Percentiles rank a stretch among this genome's conserved stretches.
Evolutionary conservation across 2,329 filamentous ascomycete species (phyloP).

Genomic region (Dactylellina cionopaga): DNA sequence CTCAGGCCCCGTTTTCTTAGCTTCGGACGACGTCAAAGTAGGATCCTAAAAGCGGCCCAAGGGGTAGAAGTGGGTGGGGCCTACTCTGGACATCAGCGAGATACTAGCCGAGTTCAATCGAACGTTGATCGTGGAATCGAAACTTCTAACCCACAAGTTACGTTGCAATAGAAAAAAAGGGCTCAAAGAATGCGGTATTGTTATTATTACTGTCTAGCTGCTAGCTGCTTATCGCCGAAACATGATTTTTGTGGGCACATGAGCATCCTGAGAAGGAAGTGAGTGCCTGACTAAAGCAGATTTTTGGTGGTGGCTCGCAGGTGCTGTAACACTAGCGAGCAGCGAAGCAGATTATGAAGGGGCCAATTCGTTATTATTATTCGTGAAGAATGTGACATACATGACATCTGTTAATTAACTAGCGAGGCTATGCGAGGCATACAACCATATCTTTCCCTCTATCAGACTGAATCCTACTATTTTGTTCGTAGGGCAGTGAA

Average conservation of each 20-base stretch:
- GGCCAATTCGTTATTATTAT: no score
- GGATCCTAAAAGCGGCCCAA: slow-evolving; percentile 53
- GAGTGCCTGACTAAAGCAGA: slow-evolving; percentile 1
- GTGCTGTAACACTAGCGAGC: slow-evolving; percentile 8
- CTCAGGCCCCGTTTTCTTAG: slow-evolving; percentile 18
- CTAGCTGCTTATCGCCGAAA: slow-evolving; percentile 22
- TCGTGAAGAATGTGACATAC: slow-evolving; percentile 30
- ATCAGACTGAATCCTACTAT: slow-evolving; percentile 42
- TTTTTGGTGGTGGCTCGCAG: no score
- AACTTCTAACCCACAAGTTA: slow-evolving; percentile 15
- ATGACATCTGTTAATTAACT: background rate
- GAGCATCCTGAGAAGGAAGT: slow-evolving; percentile 10
- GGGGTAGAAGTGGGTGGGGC: slow-evolving; percentile 25
- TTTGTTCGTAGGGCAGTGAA: slow-evolving; percentile 38
- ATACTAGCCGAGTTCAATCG: slow-evolving; percentile 18
- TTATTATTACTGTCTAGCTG: slow-evolving; percentile 7
- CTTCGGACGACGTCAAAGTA: slow-evolving; percentile 27
- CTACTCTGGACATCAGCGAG: slow-evolving; percentile 14
- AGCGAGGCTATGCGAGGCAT: slow-evolving; percentile 48
- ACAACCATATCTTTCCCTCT: slow-evolving; percentile 14
- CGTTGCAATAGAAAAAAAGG: no score
- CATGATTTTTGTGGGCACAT: slow-evolving; percentile 22
- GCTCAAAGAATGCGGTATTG: no score
- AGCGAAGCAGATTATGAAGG: slow-evolving; percentile 24
- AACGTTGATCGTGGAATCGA: slow-evolving; percentile 27